These are phyloP conservation scores for Crithidia expoeki DNA, from an alignment of 208 protist species.

Conservation along the genomic window DNA sequence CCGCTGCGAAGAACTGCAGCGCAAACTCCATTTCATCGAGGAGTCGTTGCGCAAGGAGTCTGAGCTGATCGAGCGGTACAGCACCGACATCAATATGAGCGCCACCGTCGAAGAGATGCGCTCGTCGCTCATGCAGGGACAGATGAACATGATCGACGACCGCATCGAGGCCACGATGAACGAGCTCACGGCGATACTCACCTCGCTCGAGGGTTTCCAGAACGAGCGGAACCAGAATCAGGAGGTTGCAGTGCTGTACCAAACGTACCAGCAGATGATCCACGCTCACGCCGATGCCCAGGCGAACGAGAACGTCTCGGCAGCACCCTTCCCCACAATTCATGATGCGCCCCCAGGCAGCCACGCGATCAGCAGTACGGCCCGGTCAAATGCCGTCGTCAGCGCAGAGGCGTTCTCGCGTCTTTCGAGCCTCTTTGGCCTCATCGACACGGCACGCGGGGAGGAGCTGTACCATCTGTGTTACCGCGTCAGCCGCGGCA, in stretches of 20 bases:
- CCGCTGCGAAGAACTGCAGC: slow-evolving; percentile 97
- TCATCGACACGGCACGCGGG: slow-evolving; percentile 89
- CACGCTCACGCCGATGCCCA: slow-evolving; percentile 60
- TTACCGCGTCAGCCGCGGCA: slow-evolving; percentile 96
- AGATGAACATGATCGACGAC: slow-evolving; percentile 90
- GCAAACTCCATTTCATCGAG: slow-evolving; percentile 95
- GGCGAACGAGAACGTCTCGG: slow-evolving; percentile 65
- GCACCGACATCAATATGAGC: slow-evolving; percentile 49
- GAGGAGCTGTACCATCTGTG: slow-evolving; percentile 93
- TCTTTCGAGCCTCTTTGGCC: slow-evolving; percentile 94
- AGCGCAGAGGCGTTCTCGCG: slow-evolving; percentile 31
- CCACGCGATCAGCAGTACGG: slow-evolving; percentile 40
- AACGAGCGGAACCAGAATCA: slow-evolving; percentile 58
- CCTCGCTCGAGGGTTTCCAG: slow-evolving; percentile 46
- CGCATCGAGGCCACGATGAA: slow-evolving; percentile 43
- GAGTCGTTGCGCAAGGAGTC: slow-evolving; percentile 64
- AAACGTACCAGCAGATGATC: slow-evolving; percentile 79
- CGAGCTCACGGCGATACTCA: slow-evolving; percentile 43
- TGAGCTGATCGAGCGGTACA: slow-evolving; percentile 85
- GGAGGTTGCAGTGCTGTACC: slow-evolving; percentile 93
- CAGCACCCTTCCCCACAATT: neutral
- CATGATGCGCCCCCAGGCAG: slow-evolving; percentile 19
- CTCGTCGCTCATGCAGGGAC: slow-evolving; percentile 80
- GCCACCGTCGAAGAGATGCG: slow-evolving; percentile 58
- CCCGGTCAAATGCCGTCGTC: slow-evolving; percentile 27